Evolutionary conservation across 176 grass and related monocot genomes (phyloP), one percentile per base, ranked within the genome.

Genomic region (Triticum aestivum): DNA sequence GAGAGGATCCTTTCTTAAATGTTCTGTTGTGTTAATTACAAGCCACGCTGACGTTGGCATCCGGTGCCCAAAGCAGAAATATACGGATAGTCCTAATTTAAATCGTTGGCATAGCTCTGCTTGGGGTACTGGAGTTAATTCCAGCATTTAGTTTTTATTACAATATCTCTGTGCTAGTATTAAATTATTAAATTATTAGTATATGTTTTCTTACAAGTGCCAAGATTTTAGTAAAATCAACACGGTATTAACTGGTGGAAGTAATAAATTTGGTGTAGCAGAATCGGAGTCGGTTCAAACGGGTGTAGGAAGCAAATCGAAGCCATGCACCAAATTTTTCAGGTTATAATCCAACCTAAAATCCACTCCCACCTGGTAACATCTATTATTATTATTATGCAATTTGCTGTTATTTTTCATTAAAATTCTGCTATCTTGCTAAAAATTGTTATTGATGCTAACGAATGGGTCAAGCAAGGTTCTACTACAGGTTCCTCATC

Each of bases 301-400:
- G 87, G 94, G 91, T 92, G 83, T 98, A 93, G 96, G 96, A 91
- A 98, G 96, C 96, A 98, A 98, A 95, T 95, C 79, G 88, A 98
- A 98, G 93, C 96, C 93, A 80, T 98, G 96, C 96, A 98, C 96
- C 92, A 98, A 98, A 91, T 95, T 98, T 95, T 98, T 98, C 96
- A 98, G 96, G 96, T 95, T 98, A 81, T 89, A 98, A 95, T 94
- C 89, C 89, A 81, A 91, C 87, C 77, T 95, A 95, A 92, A 91
- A 93, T 75, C 69, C 84, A 98, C 82, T 90, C 89, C 61, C 84
- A 86, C 65, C 78, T 92, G 84, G 86, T 93, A 92, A 91, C 86
- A 80, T 92, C 69, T 94, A 83, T 77, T 9, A 59, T 59, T 59
- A 49, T 47, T 89, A 61, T 86, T 91, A 71, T 89, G 81, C 83